Evolutionary conservation across 208 protist species (phyloP), one percentile per base, ranked within the genome.

Genomic region (Acanthamoeba castellanii): DNA sequence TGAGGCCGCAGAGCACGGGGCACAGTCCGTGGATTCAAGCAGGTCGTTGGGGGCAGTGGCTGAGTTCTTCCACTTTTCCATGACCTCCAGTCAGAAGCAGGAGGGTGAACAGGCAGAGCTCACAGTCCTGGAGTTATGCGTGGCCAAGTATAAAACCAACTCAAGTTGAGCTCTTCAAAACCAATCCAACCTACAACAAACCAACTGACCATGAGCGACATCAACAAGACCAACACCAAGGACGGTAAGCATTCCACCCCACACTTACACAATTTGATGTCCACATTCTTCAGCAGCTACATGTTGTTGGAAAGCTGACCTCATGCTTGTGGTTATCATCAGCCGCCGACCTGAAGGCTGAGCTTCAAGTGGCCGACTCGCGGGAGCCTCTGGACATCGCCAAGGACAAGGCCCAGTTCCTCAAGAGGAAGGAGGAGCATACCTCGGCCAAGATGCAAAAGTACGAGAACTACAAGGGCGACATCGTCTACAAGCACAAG

Each of bases 401-500:
- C n/a, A 27, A 37, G n/a, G 76, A 84, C 42, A 47, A 55, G 45
- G 76, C 34, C 20, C 76, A 37, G 45, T 27, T n/a, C 32, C 7
- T 32, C 42, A 84, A 84, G 76, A 13, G 55, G 32, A n/a, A 27
- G 27, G 8, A 57, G 32, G 4, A 18, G 42, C 37, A 47, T 4
- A 45, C 32, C 2, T 20, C 14, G 14, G 18, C 76, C 45, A 6
- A 5, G n/a, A 47, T 32, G 25, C 34, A 57, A 1, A 84, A 84
- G 45, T 37, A 84, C 76, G 76, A 84, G 45, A 84, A 84, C 76
- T 47, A 84, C 45, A 84, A 84, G 32, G 76, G 76, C 9, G 22
- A 16, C 9, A 34, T 14, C 5, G 22, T 57, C 76, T 14, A 55
- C 76, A 9, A 25, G n/a, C 42, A 11, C 76, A 84, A 84, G 76